Evolutionary conservation across 1,284 basidiomycete genomes (phyloP).

Genomic region (Rugiboletus extremiorientalis): DNA sequence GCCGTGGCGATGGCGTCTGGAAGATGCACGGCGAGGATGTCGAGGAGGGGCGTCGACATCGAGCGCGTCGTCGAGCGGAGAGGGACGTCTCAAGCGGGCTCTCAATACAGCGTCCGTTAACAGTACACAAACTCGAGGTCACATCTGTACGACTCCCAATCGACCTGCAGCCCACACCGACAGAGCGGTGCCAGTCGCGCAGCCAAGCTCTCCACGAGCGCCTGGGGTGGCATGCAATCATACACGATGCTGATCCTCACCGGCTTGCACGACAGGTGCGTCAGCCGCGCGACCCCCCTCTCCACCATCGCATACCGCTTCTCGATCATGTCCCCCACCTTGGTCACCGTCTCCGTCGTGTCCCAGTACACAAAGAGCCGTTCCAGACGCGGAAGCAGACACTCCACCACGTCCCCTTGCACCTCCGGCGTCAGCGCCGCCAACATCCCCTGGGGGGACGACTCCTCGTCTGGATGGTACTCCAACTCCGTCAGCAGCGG

Average conservation of each 20-base stretch:
- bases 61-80: slow-evolving; percentile 12
- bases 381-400: slow-evolving; percentile 24
- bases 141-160: slow-evolving; percentile 25
- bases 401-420: slow-evolving; percentile 9
- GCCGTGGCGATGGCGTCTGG: slow-evolving; percentile 10
- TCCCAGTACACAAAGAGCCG: slow-evolving; percentile 27
- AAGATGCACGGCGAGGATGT: slow-evolving; percentile 21
- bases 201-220: slow-evolving; percentile 20
- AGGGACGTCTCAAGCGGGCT: too few relatives aligned
- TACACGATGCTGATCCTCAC: slow-evolving; percentile 13
- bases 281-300: slow-evolving; percentile 18
- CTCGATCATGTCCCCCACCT: slow-evolving; percentile 30
- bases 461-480: slow-evolving; percentile 28
- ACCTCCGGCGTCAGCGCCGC: slow-evolving; percentile 21
- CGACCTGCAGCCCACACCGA: slow-evolving; percentile 20
- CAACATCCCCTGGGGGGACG: slow-evolving; percentile 20
- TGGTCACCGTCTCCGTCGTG: slow-evolving; percentile 24
- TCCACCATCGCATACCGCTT: slow-evolving; percentile 17
- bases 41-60: slow-evolving; percentile 28
- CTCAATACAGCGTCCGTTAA: background rate
- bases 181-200: slow-evolving; percentile 21
- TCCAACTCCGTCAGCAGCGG: slow-evolving; percentile 24
- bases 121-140: slow-evolving; percentile 25
- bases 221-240: slow-evolving; percentile 16
- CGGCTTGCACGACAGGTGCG: slow-evolving; percentile 25